These are phyloP conservation scores for Malbranchea zuffiana DNA, from an alignment of 2,329 filamentous ascomycete genomes.

Conservation along the genomic window DNA sequence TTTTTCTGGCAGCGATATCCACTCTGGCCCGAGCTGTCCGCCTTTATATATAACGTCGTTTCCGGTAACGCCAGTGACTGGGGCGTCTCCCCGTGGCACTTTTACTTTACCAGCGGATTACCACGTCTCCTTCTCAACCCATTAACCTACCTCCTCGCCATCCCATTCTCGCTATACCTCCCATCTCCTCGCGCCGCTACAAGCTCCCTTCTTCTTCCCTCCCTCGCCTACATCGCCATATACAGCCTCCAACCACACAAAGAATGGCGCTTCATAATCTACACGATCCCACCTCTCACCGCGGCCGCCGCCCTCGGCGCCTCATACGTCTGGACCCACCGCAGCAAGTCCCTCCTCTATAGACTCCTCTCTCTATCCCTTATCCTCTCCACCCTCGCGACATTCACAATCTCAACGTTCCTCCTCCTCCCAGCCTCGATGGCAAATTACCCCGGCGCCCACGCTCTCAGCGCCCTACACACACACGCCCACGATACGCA, in stretches of 20 bases:
- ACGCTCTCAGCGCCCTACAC: slow-evolving; percentile 50
- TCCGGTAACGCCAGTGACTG: slow-evolving; percentile 73
- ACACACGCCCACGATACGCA: slow-evolving; percentile 21
- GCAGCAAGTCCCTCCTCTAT: slow-evolving; percentile 51
- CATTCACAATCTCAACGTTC: slow-evolving; percentile 50
- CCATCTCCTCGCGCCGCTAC: slow-evolving; percentile 41
- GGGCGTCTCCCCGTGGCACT: slow-evolving; percentile 77
- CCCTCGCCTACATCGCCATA: slow-evolving; percentile 59
- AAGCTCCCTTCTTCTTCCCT: slow-evolving; percentile 52
- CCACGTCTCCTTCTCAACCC: slow-evolving; percentile 81
- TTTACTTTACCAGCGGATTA: slow-evolving; percentile 72
- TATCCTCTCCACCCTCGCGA: slow-evolving; percentile 48
- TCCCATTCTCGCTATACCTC: slow-evolving; percentile 44
- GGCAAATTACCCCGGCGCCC: slow-evolving; percentile 86
- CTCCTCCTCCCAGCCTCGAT: slow-evolving; percentile 73
- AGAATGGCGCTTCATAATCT: slow-evolving; percentile 90
- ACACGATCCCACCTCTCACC: slow-evolving; percentile 70
- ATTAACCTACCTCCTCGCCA: slow-evolving; percentile 43
- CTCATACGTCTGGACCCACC: slow-evolving; percentile 55
- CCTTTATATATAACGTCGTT: slow-evolving; percentile 85
- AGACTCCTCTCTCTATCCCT: slow-evolving; percentile 45
- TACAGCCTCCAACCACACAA: slow-evolving; percentile 93
- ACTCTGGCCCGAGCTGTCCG: slow-evolving; percentile 82
- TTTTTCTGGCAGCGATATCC: slow-evolving; percentile 78
- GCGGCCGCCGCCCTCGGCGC: slow-evolving; percentile 65